Conservation (phyloP, 148 eudicot species). For the Salicornia ramosissima region DNA sequence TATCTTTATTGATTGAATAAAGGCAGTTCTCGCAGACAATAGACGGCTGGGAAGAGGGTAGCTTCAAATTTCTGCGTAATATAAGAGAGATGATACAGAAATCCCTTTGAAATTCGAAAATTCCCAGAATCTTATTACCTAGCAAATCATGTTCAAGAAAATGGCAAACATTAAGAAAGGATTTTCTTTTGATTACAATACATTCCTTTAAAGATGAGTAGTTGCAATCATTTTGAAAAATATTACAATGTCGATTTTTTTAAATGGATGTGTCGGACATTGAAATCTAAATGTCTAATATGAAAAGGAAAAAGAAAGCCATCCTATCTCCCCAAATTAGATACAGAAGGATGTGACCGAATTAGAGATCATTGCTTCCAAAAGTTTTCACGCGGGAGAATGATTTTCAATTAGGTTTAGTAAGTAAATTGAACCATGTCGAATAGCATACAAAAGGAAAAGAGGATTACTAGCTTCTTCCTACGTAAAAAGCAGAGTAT, state of each 20-base stretch:
- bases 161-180: not conserved
- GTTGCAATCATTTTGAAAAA: too few species aligned
- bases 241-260: too few species aligned
- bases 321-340: not conserved
- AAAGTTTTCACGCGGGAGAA: not conserved
- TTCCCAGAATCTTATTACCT: not conserved
- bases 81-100: not conserved
- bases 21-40: slow-evolving; percentile 92
- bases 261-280: too few species aligned
- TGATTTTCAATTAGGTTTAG: not conserved
- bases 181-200: too few species aligned
- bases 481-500: not conserved
- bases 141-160: not conserved
- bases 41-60: slow-evolving; percentile 83
- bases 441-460: not conserved
- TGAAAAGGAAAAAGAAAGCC: too few species aligned
- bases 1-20: slow-evolving; percentile 61
- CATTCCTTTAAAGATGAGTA: too few species aligned
- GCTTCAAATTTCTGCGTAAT: slow-evolving; percentile 66
- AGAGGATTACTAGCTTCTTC: not conserved
- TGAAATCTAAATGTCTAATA: too few species aligned
- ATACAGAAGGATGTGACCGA: not conserved
- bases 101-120: not conserved
- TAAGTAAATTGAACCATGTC: not conserved
- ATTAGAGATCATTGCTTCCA: not conserved